Conservation (phyloP, 305 asterid species). For the Lippia alba region DNA sequence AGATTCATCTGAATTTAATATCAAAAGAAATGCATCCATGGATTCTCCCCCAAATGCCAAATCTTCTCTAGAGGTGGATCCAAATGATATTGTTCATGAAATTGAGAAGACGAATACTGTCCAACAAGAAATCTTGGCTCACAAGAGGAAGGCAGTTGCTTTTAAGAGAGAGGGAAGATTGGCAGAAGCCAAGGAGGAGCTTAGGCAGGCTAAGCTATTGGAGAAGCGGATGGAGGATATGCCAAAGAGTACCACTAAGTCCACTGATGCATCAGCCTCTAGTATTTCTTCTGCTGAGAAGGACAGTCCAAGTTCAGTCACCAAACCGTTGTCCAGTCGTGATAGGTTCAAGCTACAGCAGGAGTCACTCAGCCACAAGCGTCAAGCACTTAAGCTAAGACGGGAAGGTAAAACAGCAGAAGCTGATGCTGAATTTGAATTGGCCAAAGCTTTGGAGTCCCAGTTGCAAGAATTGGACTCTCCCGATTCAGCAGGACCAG, state of each 20-base stretch:
- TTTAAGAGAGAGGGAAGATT: constrained; percentile 91
- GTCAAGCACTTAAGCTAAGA: constrained; percentile 87
- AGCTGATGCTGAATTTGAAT: constrained; percentile 87
- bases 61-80: constrained; percentile 40
- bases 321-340: constrained; percentile 79
- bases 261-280: constrained; percentile 46
- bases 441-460: constrained; percentile 85
- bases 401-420: constrained; percentile 94
- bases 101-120: constrained; percentile 47
- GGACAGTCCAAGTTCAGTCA: constrained; percentile 57
- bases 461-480: constrained; percentile 68
- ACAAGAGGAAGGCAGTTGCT: constrained; percentile 80
- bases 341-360: constrained; percentile 90
- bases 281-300: constrained; percentile 50
- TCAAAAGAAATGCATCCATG: constrained; percentile 23
- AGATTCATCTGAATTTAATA: constrained; percentile 37
- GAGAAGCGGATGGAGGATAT: constrained; percentile 63
- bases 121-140: constrained; percentile 71
- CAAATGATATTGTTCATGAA: constrained; percentile 31
- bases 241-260: constrained; percentile 43
- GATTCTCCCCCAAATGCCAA: constrained; percentile 36
- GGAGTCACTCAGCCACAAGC: constrained; percentile 89
- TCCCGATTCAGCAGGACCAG: constrained; percentile 51
- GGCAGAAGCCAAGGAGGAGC: constrained; percentile 95
- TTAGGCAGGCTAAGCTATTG: constrained; percentile 82